Evolutionary conservation across 2,329 filamentous ascomycete genomes (phyloP), one percentile per base, ranked within the genome.

Genomic region (Taxawa tesnikishii): DNA sequence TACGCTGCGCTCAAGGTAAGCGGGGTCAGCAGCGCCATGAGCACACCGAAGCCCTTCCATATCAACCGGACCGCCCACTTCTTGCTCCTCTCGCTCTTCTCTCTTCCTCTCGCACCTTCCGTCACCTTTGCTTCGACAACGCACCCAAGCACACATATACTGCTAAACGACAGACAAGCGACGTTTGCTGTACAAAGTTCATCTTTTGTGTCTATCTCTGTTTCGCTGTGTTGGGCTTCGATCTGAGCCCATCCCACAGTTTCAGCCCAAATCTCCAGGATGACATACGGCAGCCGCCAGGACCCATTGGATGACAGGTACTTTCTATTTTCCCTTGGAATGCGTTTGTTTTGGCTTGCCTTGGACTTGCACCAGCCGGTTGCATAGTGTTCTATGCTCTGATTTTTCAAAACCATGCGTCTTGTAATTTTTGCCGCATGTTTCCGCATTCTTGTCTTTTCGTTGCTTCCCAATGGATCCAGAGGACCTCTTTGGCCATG

Each of bases 211-310:
- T 14, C 13, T 25, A 21, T 23, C 18, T 29, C 25, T 14, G 18
- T 16, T 16, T 32, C 28, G 27, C 16, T 28, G 34, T 36, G 31
- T 18, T 27, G 29, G 34, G 34, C 34, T 37, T 36, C 15, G 26
- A 33, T 33, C 17, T 33, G 27, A 37, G 34, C 34, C 34, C 28
- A 26, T 30, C 24, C 33, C 15, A 12, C 27, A 17, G 12, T 7
- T 15, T 7, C 27, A 32, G 26, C 10, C 15, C 6, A 28, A 16
- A 30, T 35, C 36, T 31, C 36, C 53, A 56, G 51, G 50, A 56
- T 56, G 53, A 52, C 45, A 44, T 43, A 43, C 50, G 47, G 50
- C 50, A 49, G 32, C 50, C 44, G 47, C 48, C 49, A 54, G 46
- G 48, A 53, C 32, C 41, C 42, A 37, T 48, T 50, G 45, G 42